Evolutionary conservation across 2,329 filamentous ascomycete species (phyloP).

Genomic region (Parastagonospora nodorum): DNA sequence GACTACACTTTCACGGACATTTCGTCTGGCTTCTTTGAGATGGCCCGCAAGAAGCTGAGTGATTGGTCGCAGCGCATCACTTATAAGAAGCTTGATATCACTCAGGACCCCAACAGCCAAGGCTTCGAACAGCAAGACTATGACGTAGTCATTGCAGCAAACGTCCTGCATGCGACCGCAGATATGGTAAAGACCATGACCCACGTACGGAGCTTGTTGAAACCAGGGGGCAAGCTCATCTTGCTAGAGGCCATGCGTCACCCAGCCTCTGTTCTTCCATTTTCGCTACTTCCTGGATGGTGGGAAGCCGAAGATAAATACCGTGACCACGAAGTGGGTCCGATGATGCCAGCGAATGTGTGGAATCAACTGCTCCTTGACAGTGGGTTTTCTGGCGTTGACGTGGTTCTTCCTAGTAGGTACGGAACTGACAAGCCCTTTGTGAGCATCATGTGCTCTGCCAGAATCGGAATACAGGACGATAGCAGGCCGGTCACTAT

Average conservation of each 20-base stretch:
- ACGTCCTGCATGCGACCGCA: slow-evolving; percentile 31
- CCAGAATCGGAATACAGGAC: no score
- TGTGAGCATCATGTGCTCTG: no score
- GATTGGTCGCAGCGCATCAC: background rate
- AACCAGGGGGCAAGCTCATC: slow-evolving; percentile 27
- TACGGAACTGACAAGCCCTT: no score
- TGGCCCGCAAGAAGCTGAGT: background rate
- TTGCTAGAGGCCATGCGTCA: slow-evolving; percentile 9
- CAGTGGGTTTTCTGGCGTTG: background rate
- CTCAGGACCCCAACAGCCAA: slow-evolving; percentile 11
- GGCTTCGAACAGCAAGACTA: slow-evolving; percentile 14
- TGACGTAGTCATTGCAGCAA: slow-evolving; percentile 39
- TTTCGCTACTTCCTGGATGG: slow-evolving; percentile 25
- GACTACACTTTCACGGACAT: background rate
- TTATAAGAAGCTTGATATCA: slow-evolving; percentile 8
- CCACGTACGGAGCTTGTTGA: slow-evolving; percentile 19
- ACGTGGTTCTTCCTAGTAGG: background rate
- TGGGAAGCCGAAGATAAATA: slow-evolving; percentile 11
- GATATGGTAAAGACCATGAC: slow-evolving; percentile 8
- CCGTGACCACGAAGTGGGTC: background rate
- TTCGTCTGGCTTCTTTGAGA: background rate
- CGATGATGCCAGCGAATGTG: background rate
- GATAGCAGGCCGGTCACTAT: no score
- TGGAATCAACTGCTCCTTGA: background rate
- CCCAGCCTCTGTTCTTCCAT: slow-evolving; percentile 3